Percentiles rank a stretch among this genome's conserved stretches.
These are phyloP conservation scores for Yamadazyma spencermartinsiae DNA, from an alignment of 1,139 yeast genomes.

Conservation along the genomic window DNA sequence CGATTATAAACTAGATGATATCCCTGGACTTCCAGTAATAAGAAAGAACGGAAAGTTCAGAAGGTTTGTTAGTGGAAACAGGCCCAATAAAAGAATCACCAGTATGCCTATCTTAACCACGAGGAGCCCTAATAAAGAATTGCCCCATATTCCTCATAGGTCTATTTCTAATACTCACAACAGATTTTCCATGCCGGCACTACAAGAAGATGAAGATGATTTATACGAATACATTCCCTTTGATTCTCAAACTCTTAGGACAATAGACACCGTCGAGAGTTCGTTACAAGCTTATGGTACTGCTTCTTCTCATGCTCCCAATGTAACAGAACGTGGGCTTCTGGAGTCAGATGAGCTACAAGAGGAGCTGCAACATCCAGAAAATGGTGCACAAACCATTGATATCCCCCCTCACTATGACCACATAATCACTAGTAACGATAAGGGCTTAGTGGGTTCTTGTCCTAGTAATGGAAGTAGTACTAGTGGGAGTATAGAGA, in stretches of 20 bases:
- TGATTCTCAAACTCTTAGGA: slow-evolving; percentile 1
- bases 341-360: too few relatives aligned
- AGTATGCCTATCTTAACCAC: slow-evolving; percentile 13
- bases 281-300: neutral
- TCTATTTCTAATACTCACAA: slow-evolving; percentile 7
- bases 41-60: slow-evolving; percentile 24
- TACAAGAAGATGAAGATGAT: slow-evolving; percentile 4
- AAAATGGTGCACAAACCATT: neutral
- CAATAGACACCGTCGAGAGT: neutral
- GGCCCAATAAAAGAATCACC: slow-evolving; percentile 11
- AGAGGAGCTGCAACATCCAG: too few relatives aligned
- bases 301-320: neutral
- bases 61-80: slow-evolving; percentile 17
- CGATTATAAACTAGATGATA: slow-evolving; percentile 25
- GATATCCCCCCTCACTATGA: neutral
- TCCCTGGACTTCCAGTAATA: slow-evolving; percentile 36
- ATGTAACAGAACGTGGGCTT: neutral
- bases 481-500: slow-evolving; percentile 2
- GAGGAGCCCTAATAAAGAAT: slow-evolving; percentile 7
- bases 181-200: slow-evolving; percentile 11
- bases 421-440: neutral
- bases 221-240: neutral
- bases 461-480: slow-evolving; percentile 2
- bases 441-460: neutral
- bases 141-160: slow-evolving; percentile 11